These are phyloP conservation scores for Pouteria glomerata DNA, from an alignment of 148 eudicot species.

Conservation along the genomic window DNA sequence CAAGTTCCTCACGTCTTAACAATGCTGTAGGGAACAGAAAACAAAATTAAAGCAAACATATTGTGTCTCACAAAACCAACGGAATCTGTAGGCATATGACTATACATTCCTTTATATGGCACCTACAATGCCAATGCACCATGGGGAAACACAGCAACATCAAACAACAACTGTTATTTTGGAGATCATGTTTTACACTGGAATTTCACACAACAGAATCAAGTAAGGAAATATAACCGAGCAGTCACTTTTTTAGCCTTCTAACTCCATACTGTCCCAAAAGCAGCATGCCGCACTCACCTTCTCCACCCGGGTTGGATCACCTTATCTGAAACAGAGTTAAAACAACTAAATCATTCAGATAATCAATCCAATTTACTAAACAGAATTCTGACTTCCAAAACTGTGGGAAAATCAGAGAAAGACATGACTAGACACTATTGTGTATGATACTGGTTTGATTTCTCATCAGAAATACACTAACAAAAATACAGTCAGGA, in stretches of 20 bases:
- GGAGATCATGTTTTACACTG: constrained; percentile 4
- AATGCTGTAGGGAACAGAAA: constrained; percentile 9
- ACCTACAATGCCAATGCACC: constrained; percentile 1
- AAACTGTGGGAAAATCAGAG: neutral
- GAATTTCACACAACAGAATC: constrained; percentile 12
- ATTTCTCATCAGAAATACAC: neutral
- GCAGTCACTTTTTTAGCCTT: constrained; percentile 12
- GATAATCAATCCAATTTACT: neutral
- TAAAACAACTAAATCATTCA: neutral
- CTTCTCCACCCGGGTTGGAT: constrained; percentile 60
- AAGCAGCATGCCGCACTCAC: constrained; percentile 21
- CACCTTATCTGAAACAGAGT: constrained; percentile 40
- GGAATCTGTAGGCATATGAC: constrained; percentile 23
- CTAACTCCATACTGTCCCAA: constrained; percentile 6
- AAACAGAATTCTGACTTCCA: neutral
- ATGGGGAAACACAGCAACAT: neutral
- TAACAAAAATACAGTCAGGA: neutral
- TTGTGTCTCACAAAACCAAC: constrained; percentile 15
- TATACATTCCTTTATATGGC: constrained; percentile 27
- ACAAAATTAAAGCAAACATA: constrained; percentile 18
- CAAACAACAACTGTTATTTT: constrained; percentile 17
- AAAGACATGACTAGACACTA: neutral
- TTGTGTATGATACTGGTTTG: neutral
- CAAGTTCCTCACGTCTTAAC: constrained; percentile 2
- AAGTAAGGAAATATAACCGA: constrained; percentile 6